Evolutionary conservation across 768 basidiomycete species (phyloP), one percentile per base, ranked within the genome.

Genomic region (Wakefieldia striispora): DNA sequence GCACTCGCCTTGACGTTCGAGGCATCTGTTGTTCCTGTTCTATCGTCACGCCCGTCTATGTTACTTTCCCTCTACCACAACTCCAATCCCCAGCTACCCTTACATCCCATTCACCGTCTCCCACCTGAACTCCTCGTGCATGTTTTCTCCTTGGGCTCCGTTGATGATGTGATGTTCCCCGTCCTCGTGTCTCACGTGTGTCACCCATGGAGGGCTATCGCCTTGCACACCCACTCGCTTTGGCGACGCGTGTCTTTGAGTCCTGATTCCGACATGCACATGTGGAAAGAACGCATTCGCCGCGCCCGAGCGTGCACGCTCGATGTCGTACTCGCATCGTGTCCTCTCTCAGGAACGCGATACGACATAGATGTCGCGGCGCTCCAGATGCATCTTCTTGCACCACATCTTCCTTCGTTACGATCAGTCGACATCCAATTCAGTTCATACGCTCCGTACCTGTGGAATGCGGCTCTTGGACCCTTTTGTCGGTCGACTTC

Each of bases 121-220:
- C 86, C 87, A 9, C 67, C 71, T 26, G 87, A 90, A 61, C 64
- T 90, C 16, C 73, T 89, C 34, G 71, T 80, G 33, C 75, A 80
- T 51, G 76, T 88, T 42, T 88, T 90, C 62, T 61, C 79, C 20
- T 67, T 83, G 13, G 86, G 81, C 14, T 73, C 82, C 12, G 68
- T 81, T 49, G 75, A 78, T 42, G 78, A 82, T 62, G 60, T 67
- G 43, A 75, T 77, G 70, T 74, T 87, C 31, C 82, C 86, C 19
- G 56, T 88, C 52, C 67, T 70, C 38, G 73, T 86, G 42, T 88
- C 87, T 8, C 86, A 87, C 55, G 83, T 87, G 47, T 89, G 84
- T 64, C 72, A 75, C 39, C 61, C 68, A 29, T 90, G 87, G 85
- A 74, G 86, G 37, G 67, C 75, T 31, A 71, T 86, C 24, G 77